Conservation (phyloP, 2,329 filamentous ascomycete genomes). For the Sporothrix brasiliensis region DNA sequence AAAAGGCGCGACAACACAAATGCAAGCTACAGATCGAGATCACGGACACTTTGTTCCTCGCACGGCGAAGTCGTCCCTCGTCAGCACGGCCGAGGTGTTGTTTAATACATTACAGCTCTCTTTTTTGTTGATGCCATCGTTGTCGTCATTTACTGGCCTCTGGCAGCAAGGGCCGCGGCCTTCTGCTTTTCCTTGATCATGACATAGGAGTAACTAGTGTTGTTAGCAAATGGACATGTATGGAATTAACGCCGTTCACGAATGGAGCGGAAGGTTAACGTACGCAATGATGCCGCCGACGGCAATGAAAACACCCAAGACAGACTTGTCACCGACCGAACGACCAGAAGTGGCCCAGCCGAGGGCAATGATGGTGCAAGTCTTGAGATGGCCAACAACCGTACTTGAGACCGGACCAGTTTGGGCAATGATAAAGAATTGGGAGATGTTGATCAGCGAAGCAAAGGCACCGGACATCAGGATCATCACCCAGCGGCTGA, state of each 20-base stretch:
- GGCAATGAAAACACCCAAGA: slow-evolving; percentile 59
- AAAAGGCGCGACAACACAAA: neutral
- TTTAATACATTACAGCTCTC: neutral
- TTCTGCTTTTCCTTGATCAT: slow-evolving; percentile 41
- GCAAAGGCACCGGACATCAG: slow-evolving; percentile 65
- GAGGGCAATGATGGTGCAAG: slow-evolving; percentile 65
- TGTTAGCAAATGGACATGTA: slow-evolving; percentile 23
- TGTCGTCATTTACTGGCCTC: neutral
- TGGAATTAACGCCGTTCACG: neutral
- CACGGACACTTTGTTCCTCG: neutral
- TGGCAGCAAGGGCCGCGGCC: slow-evolving; percentile 29
- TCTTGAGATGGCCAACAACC: slow-evolving; percentile 68
- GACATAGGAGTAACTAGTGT: slow-evolving; percentile 41
- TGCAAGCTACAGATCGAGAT: neutral
- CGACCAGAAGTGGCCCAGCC: slow-evolving; percentile 62
- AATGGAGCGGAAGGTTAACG: slow-evolving; percentile 38
- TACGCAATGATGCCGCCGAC: slow-evolving; percentile 61
- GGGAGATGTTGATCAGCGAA: slow-evolving; percentile 66
- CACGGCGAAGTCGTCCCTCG: neutral
- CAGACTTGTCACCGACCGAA: slow-evolving; percentile 58
- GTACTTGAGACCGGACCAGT: slow-evolving; percentile 66
- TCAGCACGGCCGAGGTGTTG: neutral
- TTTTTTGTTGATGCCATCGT: neutral
- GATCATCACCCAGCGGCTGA: slow-evolving; percentile 61
- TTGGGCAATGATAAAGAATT: slow-evolving; percentile 65